Conservation (phyloP, 768 basidiomycete genomes). For the Lyophyllum shimeji region DNA sequence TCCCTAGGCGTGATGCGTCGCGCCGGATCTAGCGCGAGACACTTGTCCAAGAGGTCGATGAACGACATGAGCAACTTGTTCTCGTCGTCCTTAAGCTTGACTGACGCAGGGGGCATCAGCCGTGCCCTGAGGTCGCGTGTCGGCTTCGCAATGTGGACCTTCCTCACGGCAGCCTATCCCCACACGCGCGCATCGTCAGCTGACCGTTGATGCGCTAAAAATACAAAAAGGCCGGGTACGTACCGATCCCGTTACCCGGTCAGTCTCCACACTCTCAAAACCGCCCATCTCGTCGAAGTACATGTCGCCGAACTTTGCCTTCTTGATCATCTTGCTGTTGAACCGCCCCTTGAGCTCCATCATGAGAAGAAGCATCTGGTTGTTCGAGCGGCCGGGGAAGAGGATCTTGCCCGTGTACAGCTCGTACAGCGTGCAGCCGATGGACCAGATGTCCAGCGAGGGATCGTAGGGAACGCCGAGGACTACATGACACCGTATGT, state of each 20-base stretch:
- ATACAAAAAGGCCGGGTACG: constrained; percentile 31
- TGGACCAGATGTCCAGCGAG: constrained; percentile 93
- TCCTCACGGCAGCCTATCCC: constrained; percentile 75
- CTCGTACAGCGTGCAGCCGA: constrained; percentile 96
- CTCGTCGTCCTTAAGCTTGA: constrained; percentile 88
- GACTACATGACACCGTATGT: constrained; percentile 47
- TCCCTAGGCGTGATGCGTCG: constrained; percentile 89
- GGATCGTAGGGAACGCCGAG: constrained; percentile 95
- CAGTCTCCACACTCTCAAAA: constrained; percentile 81
- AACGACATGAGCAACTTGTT: constrained; percentile 76
- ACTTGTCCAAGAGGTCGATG: constrained; percentile 90
- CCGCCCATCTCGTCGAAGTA: constrained; percentile 94
- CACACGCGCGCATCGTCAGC: constrained; percentile 2
- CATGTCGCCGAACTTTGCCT: constrained; percentile 85
- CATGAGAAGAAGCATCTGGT: constrained; percentile 96
- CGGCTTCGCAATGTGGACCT: constrained; percentile 82
- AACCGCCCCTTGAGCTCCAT: constrained; percentile 97
- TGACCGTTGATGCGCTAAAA: constrained; percentile 18
- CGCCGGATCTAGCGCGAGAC: constrained; percentile 81
- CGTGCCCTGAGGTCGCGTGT: constrained; percentile 78
- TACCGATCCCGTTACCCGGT: constrained; percentile 81
- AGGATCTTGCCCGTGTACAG: constrained; percentile 96
- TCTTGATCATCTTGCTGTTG: constrained; percentile 92
- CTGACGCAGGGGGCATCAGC: constrained; percentile 75
- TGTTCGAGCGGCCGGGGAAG: constrained; percentile 94